Base-by-base conservation (phyloP, 1,284 basidiomycete species). In the Pterulicium gracile region DNA sequence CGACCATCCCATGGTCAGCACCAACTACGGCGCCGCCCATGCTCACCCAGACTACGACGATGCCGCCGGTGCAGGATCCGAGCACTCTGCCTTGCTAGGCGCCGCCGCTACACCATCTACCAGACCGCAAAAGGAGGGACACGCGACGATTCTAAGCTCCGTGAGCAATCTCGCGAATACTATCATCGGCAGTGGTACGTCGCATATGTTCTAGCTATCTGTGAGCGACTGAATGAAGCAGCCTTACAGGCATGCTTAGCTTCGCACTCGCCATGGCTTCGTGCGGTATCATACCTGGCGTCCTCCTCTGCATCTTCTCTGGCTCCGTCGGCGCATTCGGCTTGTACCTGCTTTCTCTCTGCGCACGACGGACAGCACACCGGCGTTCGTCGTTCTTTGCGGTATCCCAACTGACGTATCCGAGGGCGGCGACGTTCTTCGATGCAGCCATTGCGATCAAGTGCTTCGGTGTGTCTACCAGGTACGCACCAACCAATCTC, bases 381-480 rank as follows among this genome's bases (percentile, higher is more conserved):
- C 69, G 88, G 39, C 79, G 77, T 27, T 73, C 92, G 7, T 93
- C 89, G 20, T 97, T 96, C 66, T 93, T 92, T 55, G 81, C 88
- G 24, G 72, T 97, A 15, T 77, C 90, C 1, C 73, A 85, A 54
- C 67, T 96, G 51, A 93, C 93, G 0, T 95, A 91, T 57, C 90
- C 90, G 15, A 73, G 70, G 27, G 86, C 85, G 0, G 85, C 87
- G 0, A 70, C 89, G 46, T 87, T 89, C 61, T 92, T 95, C 56
- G 90, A 98, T 63, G 77, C 83, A 2, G 94, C 95, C 4, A 97
- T 99, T 56, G 94, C 93, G 2, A 84, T 88, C 61, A 97, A 97
- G 62, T 97, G 92, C 62, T 95, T 95, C 60, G 96, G 96, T 23
- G 96, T 98, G 4, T 93, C 89, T 27, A 87, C 96, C 55, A 95